Evolutionary conservation across 2,329 filamentous ascomycete species (phyloP).

Genomic region (Sporothrix phasma): DNA sequence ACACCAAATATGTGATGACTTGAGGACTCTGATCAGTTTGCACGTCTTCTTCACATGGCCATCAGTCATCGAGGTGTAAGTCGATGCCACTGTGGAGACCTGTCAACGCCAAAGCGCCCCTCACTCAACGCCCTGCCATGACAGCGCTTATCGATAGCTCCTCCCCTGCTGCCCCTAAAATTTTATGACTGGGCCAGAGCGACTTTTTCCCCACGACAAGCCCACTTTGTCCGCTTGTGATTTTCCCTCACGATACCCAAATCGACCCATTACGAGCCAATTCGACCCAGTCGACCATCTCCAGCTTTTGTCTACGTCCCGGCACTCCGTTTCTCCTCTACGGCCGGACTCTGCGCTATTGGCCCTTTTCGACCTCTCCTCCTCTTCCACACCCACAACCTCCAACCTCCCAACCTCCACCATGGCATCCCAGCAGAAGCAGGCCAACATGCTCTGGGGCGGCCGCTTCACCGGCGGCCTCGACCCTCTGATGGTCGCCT

Average conservation of each 20-base stretch:
- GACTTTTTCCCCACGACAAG: slow-evolving; percentile 1
- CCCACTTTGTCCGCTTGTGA: not conserved
- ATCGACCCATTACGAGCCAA: not conserved
- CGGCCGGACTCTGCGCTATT: not conserved
- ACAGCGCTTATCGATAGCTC: slow-evolving; percentile 1
- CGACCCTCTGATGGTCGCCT: slow-evolving; percentile 76
- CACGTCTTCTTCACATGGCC: not conserved
- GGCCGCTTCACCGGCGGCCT: slow-evolving; percentile 56
- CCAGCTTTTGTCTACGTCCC: not conserved
- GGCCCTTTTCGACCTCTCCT: not conserved
- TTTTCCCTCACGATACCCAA: not conserved
- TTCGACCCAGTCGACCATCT: not conserved
- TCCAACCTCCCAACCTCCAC: not conserved
- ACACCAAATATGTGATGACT: no score
- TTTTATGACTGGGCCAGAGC: not conserved
- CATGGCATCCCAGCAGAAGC: slow-evolving; percentile 28
- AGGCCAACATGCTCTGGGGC: slow-evolving; percentile 34
- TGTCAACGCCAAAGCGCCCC: not conserved
- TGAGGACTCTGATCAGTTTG: no score
- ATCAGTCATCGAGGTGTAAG: not conserved
- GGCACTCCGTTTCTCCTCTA: not conserved
- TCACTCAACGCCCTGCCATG: not conserved
- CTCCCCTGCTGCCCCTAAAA: not conserved
- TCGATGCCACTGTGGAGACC: not conserved
- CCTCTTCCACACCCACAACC: not conserved